Conservation (phyloP, 257 asterid genomes). For the Forsythia viridissima region DNA sequence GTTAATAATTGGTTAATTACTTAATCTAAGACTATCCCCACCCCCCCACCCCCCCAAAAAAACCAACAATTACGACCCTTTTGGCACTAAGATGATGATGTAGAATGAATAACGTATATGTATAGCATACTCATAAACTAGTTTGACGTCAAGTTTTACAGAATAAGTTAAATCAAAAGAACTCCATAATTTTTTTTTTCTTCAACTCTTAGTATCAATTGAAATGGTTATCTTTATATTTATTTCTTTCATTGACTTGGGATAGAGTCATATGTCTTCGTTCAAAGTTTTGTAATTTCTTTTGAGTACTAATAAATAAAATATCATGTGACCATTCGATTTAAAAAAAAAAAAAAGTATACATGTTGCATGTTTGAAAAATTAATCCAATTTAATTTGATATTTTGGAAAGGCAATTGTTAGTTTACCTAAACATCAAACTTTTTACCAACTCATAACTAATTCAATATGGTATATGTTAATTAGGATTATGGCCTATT, state of each 20-base stretch:
- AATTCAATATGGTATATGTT: background rate
- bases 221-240: background rate
- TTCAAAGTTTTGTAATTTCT: too few relatives aligned
- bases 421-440: background rate
- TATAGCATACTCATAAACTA: background rate
- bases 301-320: too few relatives aligned
- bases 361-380: background rate
- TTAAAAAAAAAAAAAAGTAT: slow-evolving; percentile 50
- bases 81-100: too few relatives aligned
- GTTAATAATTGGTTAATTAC: background rate
- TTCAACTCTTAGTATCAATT: too few relatives aligned
- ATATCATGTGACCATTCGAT: slow-evolving; percentile 37
- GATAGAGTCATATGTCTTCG: too few relatives aligned
- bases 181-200: too few relatives aligned
- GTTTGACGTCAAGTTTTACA: background rate
- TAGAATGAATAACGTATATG: too few relatives aligned
- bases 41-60: too few relatives aligned
- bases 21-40: background rate
- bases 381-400: background rate
- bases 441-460: background rate
- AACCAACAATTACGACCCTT: too few relatives aligned
- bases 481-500: background rate
- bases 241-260: too few relatives aligned
- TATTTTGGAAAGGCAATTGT: background rate
- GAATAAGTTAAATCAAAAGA: too few relatives aligned